phyloP scores from a whole-genome alignment of 2,329 filamentous ascomycete species.

The Fusarium incarnatum region DNA sequence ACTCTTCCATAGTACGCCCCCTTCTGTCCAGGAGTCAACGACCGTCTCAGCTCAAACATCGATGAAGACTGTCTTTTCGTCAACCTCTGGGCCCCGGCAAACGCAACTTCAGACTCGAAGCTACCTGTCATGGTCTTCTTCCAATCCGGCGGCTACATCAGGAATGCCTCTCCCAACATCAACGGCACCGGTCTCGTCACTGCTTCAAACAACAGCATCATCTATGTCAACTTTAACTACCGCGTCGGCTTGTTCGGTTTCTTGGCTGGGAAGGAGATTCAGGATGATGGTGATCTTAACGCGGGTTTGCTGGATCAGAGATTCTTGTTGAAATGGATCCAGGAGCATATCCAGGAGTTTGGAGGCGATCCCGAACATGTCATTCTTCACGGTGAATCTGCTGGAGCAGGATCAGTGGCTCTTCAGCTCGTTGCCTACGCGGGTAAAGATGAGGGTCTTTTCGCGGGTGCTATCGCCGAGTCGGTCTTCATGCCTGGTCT shows the following conservation, averaged over 20 bases:
- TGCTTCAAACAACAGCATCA: conserved; percentile 58
- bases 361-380: conserved; percentile 70
- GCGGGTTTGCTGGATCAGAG: conserved; percentile 73
- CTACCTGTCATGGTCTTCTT: conserved; percentile 56
- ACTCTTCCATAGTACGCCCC: conserved; percentile 55
- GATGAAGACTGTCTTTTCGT: conserved; percentile 61
- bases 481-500: conserved; percentile 64
- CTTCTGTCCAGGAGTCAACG: conserved; percentile 56
- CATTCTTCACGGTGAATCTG: conserved; percentile 70
- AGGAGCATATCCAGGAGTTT: conserved; percentile 68
- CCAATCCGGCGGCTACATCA: conserved; percentile 61
- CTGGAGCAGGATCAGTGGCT: conserved; percentile 69
- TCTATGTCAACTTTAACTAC: conserved; percentile 73
- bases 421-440: conserved; percentile 63
- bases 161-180: conserved; percentile 63
- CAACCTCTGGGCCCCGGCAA: conserved; percentile 61
- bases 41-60: conserved; percentile 36
- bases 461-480: conserved; percentile 60
- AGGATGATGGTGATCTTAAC: conserved; percentile 68
- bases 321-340: conserved; percentile 70
- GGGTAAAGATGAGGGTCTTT: conserved; percentile 59
- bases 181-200: conserved; percentile 62
- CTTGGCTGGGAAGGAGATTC: conserved; percentile 67
- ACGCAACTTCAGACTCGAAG: conserved; percentile 43
- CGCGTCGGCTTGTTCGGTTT: conserved; percentile 73